Base-by-base conservation (phyloP, 371 early-diverging fungal genomes). In the Encephalitozoon romaleae region DNA sequence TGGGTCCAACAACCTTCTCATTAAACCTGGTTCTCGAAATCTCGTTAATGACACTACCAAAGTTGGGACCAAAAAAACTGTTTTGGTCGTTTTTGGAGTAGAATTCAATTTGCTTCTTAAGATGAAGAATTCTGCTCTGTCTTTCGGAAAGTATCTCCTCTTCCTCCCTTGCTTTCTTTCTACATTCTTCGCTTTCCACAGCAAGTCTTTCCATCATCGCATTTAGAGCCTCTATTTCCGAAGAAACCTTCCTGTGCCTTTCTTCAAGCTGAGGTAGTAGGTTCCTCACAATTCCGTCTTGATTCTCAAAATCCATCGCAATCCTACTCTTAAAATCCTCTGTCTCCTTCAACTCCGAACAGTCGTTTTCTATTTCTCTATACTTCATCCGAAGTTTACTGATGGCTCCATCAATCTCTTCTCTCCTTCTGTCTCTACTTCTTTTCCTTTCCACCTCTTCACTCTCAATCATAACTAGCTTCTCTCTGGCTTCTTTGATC, bases 1-100 rank as follows among this genome's bases (percentile, higher is more conserved):
- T 59, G 11, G 86, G 86, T 4, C 86, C 86, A 30, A 80, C 66
- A n/a, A 80, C 78, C 23, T 55, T 23, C 25, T 72, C 77, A 18
- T 72, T 79, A 34, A 84, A 75, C 3, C 69, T 67, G n/a, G 51
- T 78, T 9, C 3, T 39, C 42, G 63, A 73, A 47, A 83, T 82
- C 47, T 49, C 15, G 30, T 64, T 41, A 11, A 59, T 34, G 52
- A 75, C 47, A 2, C 38, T 12, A n/a, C 47, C 26, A 21, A 54
- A 30, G 26, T 21, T 38, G 3, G 73, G 53, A 4, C 66, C 66
- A 38, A 68, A 26, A 30, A 42, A 26, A 8, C 55, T 42, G 5
- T 71, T 41, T 51, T 42, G 49, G 23, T 66, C 49, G 45, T 70
- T 74, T 25, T 47, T 51, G 39, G 64, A 38, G 34, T 70, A 65